These are phyloP conservation scores for Fomitopsis palustris DNA, from an alignment of 1,284 basidiomycete species.

Conservation along the genomic window DNA sequence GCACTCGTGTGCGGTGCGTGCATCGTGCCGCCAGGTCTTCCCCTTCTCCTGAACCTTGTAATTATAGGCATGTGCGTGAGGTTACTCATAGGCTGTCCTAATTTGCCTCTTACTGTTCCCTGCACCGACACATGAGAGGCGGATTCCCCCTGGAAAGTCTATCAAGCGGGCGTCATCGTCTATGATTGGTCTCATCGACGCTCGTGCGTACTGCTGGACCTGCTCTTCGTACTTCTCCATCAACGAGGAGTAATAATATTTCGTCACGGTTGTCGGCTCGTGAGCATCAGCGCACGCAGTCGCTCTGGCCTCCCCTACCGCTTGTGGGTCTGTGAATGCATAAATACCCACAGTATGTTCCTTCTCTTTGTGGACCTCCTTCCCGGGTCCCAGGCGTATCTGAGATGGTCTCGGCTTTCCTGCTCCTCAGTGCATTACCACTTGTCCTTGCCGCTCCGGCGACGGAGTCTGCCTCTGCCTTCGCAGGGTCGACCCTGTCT, in stretches of 20 bases:
- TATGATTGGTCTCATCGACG: constrained; percentile 5
- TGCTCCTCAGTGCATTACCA: constrained; percentile 7
- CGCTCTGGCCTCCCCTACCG: not conserved
- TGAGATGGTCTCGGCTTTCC: not conserved
- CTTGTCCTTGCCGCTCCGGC: constrained; percentile 1
- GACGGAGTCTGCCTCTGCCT: constrained; percentile 17
- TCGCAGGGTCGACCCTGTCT: constrained; percentile 23
- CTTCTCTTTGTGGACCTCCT: not conserved
- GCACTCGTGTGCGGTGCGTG: not conserved
- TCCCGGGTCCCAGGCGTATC: not conserved
- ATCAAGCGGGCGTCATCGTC: not conserved
- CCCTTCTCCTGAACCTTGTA: not conserved
- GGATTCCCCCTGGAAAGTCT: not conserved
- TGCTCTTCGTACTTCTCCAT: not conserved
- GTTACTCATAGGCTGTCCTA: not conserved
- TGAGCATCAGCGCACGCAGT: not conserved
- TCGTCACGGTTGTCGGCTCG: not conserved
- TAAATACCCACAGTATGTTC: constrained; percentile 2
- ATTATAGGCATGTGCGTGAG: not conserved
- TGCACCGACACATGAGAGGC: not conserved
- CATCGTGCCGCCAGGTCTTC: not conserved
- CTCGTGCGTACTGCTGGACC: not conserved
- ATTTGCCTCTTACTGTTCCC: not conserved
- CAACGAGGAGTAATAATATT: not conserved
- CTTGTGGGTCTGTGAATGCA: not conserved